Evolutionary conservation across 129 eudicot species (phyloP).

Genomic region (Saposhnikovia divaricata): DNA sequence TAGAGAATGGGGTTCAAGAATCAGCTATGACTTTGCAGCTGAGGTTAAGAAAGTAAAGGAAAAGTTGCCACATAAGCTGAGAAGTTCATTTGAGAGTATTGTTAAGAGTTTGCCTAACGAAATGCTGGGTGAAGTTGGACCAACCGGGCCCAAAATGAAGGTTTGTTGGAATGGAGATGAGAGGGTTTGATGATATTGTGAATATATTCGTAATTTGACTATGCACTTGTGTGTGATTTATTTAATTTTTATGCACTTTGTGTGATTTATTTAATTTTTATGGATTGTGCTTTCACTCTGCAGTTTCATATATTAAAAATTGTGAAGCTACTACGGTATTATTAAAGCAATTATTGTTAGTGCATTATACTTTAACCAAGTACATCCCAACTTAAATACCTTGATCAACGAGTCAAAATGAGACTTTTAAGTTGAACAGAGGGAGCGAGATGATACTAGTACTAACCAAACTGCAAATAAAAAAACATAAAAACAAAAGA

Average conservation of each 20-base stretch:
- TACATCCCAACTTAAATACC: not conserved
- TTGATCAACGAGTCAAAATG: not conserved
- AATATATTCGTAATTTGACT: not conserved
- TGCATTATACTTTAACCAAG: not conserved
- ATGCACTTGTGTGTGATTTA: not conserved
- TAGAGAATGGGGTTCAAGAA: constrained; percentile 86
- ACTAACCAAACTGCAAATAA: not conserved
- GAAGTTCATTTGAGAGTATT: constrained; percentile 31
- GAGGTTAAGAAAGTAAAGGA: constrained; percentile 47
- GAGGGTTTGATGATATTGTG: constrained; percentile 15
- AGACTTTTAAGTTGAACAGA: not conserved
- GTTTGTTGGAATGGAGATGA: constrained; percentile 74
- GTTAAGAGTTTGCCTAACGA: constrained; percentile 57
- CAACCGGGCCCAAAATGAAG: constrained; percentile 76
- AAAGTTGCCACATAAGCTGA: constrained; percentile 39
- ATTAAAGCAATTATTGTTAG: too few species aligned
- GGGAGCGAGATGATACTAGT: not conserved
- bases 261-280: not conserved
- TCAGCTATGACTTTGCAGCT: constrained; percentile 38
- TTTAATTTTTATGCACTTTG: not conserved
- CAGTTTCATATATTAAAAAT: not conserved
- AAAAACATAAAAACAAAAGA: too few species aligned
- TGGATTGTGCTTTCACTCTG: not conserved
- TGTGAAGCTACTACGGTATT: not conserved
- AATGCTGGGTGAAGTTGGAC: constrained; percentile 81